Evolutionary conservation across 768 basidiomycete genomes (phyloP), one percentile per base, ranked within the genome.

Genomic region (Suillus plorans): DNA sequence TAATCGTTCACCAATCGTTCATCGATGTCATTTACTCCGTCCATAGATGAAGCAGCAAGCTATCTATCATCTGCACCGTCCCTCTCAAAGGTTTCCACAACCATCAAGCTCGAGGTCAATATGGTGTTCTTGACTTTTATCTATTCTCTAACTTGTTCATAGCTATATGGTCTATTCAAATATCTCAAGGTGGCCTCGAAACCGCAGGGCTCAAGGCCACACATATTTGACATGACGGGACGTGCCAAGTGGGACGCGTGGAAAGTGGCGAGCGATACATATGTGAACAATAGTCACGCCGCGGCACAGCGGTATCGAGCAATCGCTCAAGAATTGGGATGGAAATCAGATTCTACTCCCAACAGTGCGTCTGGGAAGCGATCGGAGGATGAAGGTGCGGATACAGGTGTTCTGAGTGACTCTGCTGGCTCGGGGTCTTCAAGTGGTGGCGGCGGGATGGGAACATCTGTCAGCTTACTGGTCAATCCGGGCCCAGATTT

Each of bases 191-290:
- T 86, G 25, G 82, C 88, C 1, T 69, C 72, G 5, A 74, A 76
- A 5, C 93, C 92, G 14, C 80, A 77, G 45, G 80, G 79, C 37
- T 72, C 86, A 16, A 85, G 89, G 3, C 93, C 93, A 4, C 88
- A 86, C 25, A 78, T 95, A 49, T 91, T 94, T 73, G 92, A 94
- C 69, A 81, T 91, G 76, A 82, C 89, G 2, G 91, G 89, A 18
- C 81, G 91, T 22, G 91, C 92, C 3, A 95, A 95, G 73, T 95
- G 92, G 92, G 91, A 94, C 72, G 90, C 92, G 3, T 95, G 93
- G 93, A 81, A 71, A 57, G 70, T 77, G 14, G 74, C 80, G 13
- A 84, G 83, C 8, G 82, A 84, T 69, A 78, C 74, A 18, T 89
- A 87, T 66, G 73, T 73, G 18, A 74, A 71, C n/a, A 67, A 70